These are phyloP conservation scores for Macrotyloma uniflorum DNA, from an alignment of 306 rosid species.

Conservation along the genomic window DNA sequence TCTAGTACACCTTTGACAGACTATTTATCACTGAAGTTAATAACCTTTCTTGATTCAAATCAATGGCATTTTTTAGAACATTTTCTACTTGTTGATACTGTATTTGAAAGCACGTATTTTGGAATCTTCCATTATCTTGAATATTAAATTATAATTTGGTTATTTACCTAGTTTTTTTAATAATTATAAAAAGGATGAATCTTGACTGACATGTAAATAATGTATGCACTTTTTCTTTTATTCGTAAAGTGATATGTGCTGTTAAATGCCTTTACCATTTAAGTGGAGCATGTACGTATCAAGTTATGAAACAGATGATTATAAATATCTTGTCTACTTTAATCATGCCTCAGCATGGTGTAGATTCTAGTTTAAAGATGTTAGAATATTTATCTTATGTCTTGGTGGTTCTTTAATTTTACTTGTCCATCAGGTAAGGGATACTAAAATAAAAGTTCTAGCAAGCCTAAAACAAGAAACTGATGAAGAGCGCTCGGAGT, in stretches of 20 bases:
- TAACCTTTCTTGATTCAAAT: conserved; percentile 10
- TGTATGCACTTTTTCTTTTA: background rate
- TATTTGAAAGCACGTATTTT: conserved; percentile 7
- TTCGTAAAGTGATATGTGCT: background rate
- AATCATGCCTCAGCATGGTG: conserved; percentile 3
- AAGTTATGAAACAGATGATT: conserved; percentile 1
- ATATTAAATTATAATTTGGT: conserved; percentile 18
- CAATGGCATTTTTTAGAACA: conserved; percentile 1
- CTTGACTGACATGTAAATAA: background rate
- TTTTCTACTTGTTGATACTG: conserved; percentile 25
- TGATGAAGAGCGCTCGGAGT: conserved; percentile 70
- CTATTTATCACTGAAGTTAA: conserved; percentile 5
- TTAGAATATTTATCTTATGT: conserved; percentile 17
- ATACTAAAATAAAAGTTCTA: conserved; percentile 80
- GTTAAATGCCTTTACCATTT: background rate
- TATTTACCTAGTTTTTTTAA: background rate
- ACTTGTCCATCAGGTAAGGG: conserved; percentile 73
- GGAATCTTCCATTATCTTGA: conserved; percentile 23
- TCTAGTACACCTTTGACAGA: background rate
- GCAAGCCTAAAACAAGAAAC: conserved; percentile 73
- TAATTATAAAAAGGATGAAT: background rate
- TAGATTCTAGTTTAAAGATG: conserved; percentile 22
- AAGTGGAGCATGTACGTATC: background rate
- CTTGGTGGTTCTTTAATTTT: conserved; percentile 33
- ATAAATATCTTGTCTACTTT: background rate